These are phyloP conservation scores for Marsdenia floribunda DNA, from an alignment of 257 asterid genomes.

Conservation along the genomic window DNA sequence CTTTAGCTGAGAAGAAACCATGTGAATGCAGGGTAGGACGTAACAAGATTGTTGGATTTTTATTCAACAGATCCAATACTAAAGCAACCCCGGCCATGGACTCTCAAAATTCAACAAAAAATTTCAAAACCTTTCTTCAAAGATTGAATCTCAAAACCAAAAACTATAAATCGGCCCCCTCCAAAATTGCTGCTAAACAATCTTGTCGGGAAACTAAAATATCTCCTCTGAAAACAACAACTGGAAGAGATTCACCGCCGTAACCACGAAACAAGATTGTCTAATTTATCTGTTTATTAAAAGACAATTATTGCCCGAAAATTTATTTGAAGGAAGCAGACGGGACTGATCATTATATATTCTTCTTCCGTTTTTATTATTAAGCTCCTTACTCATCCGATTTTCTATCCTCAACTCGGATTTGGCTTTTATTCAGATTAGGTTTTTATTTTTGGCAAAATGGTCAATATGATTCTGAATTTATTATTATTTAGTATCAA, in stretches of 20 bases:
- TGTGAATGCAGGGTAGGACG: slow-evolving; percentile 40
- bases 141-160: slow-evolving; percentile 17
- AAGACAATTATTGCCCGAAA: neutral
- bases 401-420: too few species aligned
- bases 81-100: slow-evolving; percentile 57
- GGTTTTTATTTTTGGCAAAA: too few species aligned
- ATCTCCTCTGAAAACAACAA: neutral
- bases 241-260: neutral
- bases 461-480: too few species aligned
- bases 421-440: too few species aligned
- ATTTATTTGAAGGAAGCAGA: neutral
- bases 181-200: neutral
- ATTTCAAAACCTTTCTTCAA: neutral
- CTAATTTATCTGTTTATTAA: neutral
- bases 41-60: slow-evolving; percentile 43
- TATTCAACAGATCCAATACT: slow-evolving; percentile 51
- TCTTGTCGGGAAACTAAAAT: neutral
- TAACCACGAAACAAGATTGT: neutral
- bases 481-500: too few species aligned
- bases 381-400: neutral
- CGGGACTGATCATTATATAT: neutral
- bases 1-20: slow-evolving; percentile 39
- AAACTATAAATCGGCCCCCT: neutral
- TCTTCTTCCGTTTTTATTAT: neutral
- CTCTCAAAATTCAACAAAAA: neutral